phyloP scores from a whole-genome alignment of 345 rosid species.

The Eucalyptus decipiens region DNA sequence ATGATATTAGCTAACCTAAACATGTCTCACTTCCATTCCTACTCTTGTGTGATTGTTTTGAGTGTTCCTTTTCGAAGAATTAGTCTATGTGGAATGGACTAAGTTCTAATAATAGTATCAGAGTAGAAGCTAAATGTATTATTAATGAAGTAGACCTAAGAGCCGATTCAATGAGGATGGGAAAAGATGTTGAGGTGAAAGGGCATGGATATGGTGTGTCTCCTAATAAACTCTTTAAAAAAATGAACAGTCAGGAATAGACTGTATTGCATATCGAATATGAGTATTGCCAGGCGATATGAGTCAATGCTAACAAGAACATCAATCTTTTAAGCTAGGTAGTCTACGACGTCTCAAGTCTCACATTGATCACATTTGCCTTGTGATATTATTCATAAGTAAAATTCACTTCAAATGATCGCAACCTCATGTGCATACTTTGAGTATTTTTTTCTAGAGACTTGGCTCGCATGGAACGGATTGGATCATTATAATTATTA shows the following conservation, averaged over 20 bases:
- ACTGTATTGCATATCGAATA: not conserved
- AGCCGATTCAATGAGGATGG: not conserved
- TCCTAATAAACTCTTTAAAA: not conserved
- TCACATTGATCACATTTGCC: not conserved
- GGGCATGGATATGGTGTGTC: not conserved
- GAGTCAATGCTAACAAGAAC: not conserved
- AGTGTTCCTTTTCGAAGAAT: not conserved
- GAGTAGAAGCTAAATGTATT: not conserved
- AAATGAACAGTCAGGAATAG: fast-evolving
- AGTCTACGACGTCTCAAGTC: fast-evolving
- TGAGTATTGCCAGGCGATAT: not conserved
- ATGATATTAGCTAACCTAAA: not conserved
- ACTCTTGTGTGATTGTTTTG: not conserved
- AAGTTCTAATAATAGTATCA: not conserved
- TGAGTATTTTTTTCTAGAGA: not conserved
- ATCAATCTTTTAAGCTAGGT: not conserved
- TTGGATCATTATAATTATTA: not conserved
- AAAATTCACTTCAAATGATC: not conserved
- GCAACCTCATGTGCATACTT: not conserved
- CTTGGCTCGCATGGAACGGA: not conserved
- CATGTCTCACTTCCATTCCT: not conserved
- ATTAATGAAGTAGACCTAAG: not conserved
- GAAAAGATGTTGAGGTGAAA: not conserved
- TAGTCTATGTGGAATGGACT: not conserved
- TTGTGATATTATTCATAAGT: not conserved